Base-by-base conservation (phyloP, 139 green algal genomes). In the Chlorella vulgaris region DNA sequence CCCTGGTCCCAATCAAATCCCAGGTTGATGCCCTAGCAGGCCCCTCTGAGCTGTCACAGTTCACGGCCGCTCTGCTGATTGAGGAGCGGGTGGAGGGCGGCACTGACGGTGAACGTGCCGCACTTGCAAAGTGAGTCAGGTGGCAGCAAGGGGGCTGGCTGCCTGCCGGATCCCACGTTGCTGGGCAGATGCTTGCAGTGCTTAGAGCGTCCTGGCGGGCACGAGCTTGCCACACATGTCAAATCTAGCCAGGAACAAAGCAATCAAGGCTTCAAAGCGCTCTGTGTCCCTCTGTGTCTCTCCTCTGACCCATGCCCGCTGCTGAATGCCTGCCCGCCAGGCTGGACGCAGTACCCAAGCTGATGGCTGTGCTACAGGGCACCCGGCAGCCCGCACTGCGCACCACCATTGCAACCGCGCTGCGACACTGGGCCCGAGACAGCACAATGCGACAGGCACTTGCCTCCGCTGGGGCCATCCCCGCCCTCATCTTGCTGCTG, bases 381-480 rank as follows among this genome's bases (percentile, higher is more conserved):
- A 76, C 36, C 60, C 73, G 68, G 18, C 73, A 86, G 51, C 67
- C 81, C 13, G 26, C 53, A 39, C 67, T 86, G 40, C 75, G 76
- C n/a, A 60, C 43, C n/a, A 42, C 35, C 0, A 35, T 70, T 31
- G 82, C 82, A 7, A 65, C 55, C 33, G 76, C 47, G 3, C 43
- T 86, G 18, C 75, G 82, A 42, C 65, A 76, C 43, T 77, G 85
- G 69, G 76, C 73, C 1, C 24, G 82, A 0, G 76, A 85, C 65
- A 28, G 40, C 35, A 3, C 6, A 24, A 76, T 47, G 47, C 33
- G 82, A 13, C n/a, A 60, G 19, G n/a, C 21, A 36, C n/a, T 80
- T 15, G 82, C 82, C 0, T 51, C 39, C 13, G 82, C 82, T 10
- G 82, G 82, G 19, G 50, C 62, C 69, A 83, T 86, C 58, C 76